Percentiles rank a stretch among this genome's conserved stretches.
These are phyloP conservation scores for Suhomyces anneliseae DNA, from an alignment of 1,139 yeast species.

Conservation along the genomic window DNA sequence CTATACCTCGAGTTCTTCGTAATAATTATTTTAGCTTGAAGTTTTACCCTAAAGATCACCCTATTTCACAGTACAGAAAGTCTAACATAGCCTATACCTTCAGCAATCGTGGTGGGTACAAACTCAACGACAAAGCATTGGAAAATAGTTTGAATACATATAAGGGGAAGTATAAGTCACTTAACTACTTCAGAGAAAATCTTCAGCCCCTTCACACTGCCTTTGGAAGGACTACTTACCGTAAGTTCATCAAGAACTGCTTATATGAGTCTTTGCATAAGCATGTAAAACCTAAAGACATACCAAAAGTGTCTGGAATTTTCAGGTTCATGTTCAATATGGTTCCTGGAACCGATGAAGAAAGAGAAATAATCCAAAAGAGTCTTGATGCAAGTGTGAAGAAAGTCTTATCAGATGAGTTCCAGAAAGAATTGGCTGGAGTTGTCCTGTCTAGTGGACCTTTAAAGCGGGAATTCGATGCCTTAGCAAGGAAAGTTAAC, in stretches of 20 bases:
- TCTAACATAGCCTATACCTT: slow-evolving; percentile 42
- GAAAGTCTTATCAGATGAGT: slow-evolving; percentile 23
- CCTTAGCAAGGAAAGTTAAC: slow-evolving; percentile 32
- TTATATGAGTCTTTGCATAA: slow-evolving; percentile 23
- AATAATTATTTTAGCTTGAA: slow-evolving; percentile 27
- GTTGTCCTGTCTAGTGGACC: slow-evolving; percentile 69
- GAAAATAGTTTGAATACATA: slow-evolving; percentile 25
- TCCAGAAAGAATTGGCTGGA: slow-evolving; percentile 46
- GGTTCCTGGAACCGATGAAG: slow-evolving; percentile 22
- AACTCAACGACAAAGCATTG: slow-evolving; percentile 28
- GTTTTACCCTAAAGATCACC: slow-evolving; percentile 29
- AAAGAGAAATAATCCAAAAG: slow-evolving; percentile 27
- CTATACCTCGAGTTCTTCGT: slow-evolving; percentile 22
- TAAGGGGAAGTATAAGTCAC: slow-evolving; percentile 27
- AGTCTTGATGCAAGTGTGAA: slow-evolving; percentile 31
- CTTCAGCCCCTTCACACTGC: slow-evolving; percentile 37
- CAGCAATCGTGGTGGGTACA: slow-evolving; percentile 30
- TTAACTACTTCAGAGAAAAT: slow-evolving; percentile 25
- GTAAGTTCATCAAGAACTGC: slow-evolving; percentile 27
- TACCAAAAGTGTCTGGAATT: slow-evolving; percentile 31
- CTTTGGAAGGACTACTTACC: slow-evolving; percentile 29
- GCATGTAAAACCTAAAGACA: slow-evolving; percentile 13
- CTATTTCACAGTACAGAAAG: slow-evolving; percentile 30
- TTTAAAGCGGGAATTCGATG: slow-evolving; percentile 59
- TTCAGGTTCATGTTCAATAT: slow-evolving; percentile 14